These are phyloP conservation scores for Tephrocybe rancida DNA, from an alignment of 768 basidiomycete genomes.

Conservation along the genomic window DNA sequence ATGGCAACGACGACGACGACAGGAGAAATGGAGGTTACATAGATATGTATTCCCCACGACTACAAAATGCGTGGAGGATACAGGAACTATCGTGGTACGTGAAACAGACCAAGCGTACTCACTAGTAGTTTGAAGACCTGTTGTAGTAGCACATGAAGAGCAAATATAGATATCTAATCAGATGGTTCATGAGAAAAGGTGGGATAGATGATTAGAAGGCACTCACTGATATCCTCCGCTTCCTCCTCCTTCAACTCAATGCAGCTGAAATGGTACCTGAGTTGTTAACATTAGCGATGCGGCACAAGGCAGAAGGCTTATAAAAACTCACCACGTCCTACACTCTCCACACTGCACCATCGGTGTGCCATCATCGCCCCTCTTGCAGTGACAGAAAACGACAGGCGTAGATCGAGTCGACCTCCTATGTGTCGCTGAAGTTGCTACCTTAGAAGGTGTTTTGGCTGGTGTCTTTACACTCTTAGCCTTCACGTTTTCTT, in stretches of 20 bases:
- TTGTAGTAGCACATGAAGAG: conserved; percentile 55
- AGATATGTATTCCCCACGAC: conserved; percentile 36
- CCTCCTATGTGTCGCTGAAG: conserved; percentile 4
- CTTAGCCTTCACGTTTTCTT: conserved; percentile 27
- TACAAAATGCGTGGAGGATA: conserved; percentile 33
- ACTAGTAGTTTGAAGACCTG: conserved; percentile 73
- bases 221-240: conserved; percentile 82
- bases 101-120: conserved; percentile 55
- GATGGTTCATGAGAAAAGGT: neutral
- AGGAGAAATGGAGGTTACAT: conserved; percentile 29
- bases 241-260: conserved; percentile 60
- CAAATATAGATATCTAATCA: conserved; percentile 58
- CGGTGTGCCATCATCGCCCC: conserved; percentile 75
- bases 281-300: conserved; percentile 8
- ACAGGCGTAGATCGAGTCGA: conserved; percentile 15
- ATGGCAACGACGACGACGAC: conserved; percentile 13
- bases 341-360: conserved; percentile 81
- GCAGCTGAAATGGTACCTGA: conserved; percentile 86
- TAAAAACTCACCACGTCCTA: conserved; percentile 56
- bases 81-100: conserved; percentile 30
- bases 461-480: conserved; percentile 14
- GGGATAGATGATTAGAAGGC: neutral
- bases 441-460: conserved; percentile 7
- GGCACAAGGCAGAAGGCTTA: neutral
- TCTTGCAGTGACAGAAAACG: conserved; percentile 64